Evolutionary conservation across 2,329 filamentous ascomycete species (phyloP), one percentile per base, ranked within the genome.

Genomic region (Neonectria magnoliae): DNA sequence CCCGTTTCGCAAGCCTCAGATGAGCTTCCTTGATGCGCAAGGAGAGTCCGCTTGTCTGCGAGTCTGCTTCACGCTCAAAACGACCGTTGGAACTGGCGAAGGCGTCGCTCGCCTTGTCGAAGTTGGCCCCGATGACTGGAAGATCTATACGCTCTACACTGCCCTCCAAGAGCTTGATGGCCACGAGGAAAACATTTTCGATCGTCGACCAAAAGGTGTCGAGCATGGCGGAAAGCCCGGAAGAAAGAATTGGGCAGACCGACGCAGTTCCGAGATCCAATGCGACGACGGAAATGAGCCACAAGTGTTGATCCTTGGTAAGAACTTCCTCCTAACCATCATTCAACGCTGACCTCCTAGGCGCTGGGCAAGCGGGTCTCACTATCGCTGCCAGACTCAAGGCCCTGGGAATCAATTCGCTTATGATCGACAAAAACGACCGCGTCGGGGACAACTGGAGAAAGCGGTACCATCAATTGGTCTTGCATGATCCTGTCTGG

Each of bases 401-500:
- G 68, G 85, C 86, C 79, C 81, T 90, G 0, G 82, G 84, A 1
- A 77, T 91, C 2, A 77, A 83, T 14, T 77, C 85, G 1, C 78
- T 91, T 1, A 73, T 91, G 27, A 80, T 91, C n/a, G 89, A 91
- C 70, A 79, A 81, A 27, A 86, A 89, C 58, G 79, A 83, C 0
- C 79, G 82, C 2, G 79, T 91, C 0, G 89, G 89, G 16, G 88
- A 91, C 66, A 90, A 87, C 73, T 91, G 89, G 89, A 81, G 88
- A 16, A 81, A 82, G 29, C 78, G 89, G 51, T 91, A 91, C 69
- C 84, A 87, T 65, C 86, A 90, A 65, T 84, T 92, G 0, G 88
- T 91, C 1, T 84, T 90, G 0, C 90, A 93, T 69, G 90, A 92
- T 68, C 88, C 89, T 0, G 86, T 91, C 2, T 89, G 82, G 81